Base-by-base conservation (phyloP, 495 filamentous ascomycete species). In the Viridothelium virens region DNA sequence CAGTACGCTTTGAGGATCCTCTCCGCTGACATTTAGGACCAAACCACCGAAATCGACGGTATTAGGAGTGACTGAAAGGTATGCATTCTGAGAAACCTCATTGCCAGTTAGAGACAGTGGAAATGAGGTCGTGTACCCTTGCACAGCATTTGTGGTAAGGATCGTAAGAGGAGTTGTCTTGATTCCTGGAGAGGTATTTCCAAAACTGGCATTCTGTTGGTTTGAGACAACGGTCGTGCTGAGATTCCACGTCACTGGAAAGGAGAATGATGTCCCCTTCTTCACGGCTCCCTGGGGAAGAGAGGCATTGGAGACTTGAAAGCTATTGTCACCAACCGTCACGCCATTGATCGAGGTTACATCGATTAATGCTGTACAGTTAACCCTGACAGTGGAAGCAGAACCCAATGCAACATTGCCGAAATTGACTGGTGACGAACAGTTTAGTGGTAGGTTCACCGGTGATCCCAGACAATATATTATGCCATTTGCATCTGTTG, bases 191-290 rank as follows among this genome's bases (percentile, higher is more conserved):
- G 67, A 63, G 14, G 69, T 64, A 46, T 68, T 63, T 14, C 71
- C 71, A 67, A 56, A 72, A 25, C 65, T 68, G 36, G 73, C 73
- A 61, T 76, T 76, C 31, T 65, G 67, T 4, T 72, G 68, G 64
- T 77, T 71, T 7, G 73, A 65, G 44, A 80, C 69, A n/a, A 71
- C 63, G n/a, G 71, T 68, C 33, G 76, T 64, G 0, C 74, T 76
- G 18, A 80, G 66, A 62, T 80, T 71, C 72, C 76, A 76, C 25
- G 71, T 76, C n/a, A 77, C 74, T 9, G 76, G 70, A 53, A 78
- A 76, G 18, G 66, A 72, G 67, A 80, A 80, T 4, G 68, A 67
- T 37, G 65, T 64, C 9, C 78, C 78, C 46, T 65, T 65, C 11
- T 56, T 69, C 2, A 80, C 41, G 25, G 71, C 11, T 10, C 74